A percentile compares a stretch with the other conserved stretches of the same genome.
phyloP scores from a whole-genome alignment of 2,329 filamentous ascomycete genomes.

The Rasamsonia emersonii region DNA sequence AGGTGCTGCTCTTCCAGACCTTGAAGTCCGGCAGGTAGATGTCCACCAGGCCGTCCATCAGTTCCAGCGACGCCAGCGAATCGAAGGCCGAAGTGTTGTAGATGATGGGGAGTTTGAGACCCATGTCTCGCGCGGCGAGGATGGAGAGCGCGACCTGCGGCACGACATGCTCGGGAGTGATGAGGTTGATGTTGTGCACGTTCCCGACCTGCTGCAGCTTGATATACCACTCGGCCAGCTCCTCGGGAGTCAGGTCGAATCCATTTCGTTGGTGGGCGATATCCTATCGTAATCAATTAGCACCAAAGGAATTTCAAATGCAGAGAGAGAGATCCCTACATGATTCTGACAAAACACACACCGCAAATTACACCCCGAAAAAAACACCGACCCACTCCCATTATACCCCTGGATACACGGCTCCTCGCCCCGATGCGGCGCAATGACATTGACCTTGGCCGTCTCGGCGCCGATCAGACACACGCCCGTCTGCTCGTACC shows the following conservation, averaged over 20 bases:
- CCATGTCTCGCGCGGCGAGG: conserved; percentile 61
- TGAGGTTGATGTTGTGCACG: conserved; percentile 84
- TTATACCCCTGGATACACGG: conserved; percentile 76
- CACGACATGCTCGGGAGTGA: conserved; percentile 80
- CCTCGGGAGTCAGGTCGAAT: conserved; percentile 67
- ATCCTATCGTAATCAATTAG: conserved; percentile 36
- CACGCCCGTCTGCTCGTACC: conserved; percentile 68
- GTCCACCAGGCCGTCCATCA: conserved; percentile 72
- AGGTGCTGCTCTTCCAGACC: conserved; percentile 60
- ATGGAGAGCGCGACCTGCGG: conserved; percentile 73
- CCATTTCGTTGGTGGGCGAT: conserved; percentile 76
- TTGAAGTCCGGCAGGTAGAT: conserved; percentile 89
- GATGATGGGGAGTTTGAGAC: conserved; percentile 63
- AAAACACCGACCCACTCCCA: conserved; percentile 73
- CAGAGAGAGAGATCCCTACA: conserved; percentile 14
- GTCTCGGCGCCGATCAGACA: conserved; percentile 66
- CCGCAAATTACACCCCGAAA: conserved; percentile 65
- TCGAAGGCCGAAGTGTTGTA: conserved; percentile 84
- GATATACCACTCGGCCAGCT: conserved; percentile 72
- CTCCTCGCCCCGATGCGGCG: conserved; percentile 78
- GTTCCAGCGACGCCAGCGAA: conserved; percentile 58
- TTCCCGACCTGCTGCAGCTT: conserved; percentile 71
- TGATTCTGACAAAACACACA: conserved; percentile 74
- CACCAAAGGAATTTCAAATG: background rate
- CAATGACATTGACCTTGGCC: conserved; percentile 74